Evolutionary conservation across 1,284 basidiomycete genomes (phyloP), one percentile per base, ranked within the genome.

Genomic region (Puccinia brachypodii): DNA sequence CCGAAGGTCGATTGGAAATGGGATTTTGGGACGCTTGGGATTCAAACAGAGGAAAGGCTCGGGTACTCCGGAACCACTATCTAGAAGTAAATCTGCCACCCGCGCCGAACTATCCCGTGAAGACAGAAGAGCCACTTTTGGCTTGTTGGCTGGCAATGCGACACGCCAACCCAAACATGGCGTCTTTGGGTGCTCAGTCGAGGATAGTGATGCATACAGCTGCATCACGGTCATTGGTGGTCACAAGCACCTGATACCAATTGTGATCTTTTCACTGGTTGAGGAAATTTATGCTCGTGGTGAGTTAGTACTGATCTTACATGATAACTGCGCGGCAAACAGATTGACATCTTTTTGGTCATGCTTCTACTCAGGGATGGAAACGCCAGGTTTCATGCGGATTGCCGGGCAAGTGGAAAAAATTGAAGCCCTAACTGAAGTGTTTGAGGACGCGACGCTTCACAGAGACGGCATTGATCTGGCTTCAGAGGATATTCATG

Each of bases 401-500:
- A 83, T 85, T 31, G 84, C 84, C 38, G 87, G 87, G 16, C 85
- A 86, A 72, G 83, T 85, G 0, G 78, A 84, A 9, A 85, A 86
- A 2, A 84, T 87, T 22, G 83, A 85, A 19, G 83, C 85, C 60
- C 84, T 87, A 28, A 84, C 85, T 25, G 84, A 84, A 44, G 83
- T 85, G 28, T 87, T 85, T 84, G 85, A 87, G 74, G 60, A 84
- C 1, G 83, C 85, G 3, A 86, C 87, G 0, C 83, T 85, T 25
- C 88, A 87, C 72, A 88, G 88, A 22, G 84, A 86, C 16, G 81
- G 85, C 9, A 84, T 86, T 62, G 85, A 84, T 72, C 88, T 92
- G 56, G 87, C 88, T n/a, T 86, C 88, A 25, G 90, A 91, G 83
- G 86, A 88, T 0, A 90, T 89, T 68, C 87, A 89, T 3, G 90